Evolutionary conservation across 2,329 filamentous ascomycete species (phyloP).

Genomic region (Pochonia chlamydosporia): DNA sequence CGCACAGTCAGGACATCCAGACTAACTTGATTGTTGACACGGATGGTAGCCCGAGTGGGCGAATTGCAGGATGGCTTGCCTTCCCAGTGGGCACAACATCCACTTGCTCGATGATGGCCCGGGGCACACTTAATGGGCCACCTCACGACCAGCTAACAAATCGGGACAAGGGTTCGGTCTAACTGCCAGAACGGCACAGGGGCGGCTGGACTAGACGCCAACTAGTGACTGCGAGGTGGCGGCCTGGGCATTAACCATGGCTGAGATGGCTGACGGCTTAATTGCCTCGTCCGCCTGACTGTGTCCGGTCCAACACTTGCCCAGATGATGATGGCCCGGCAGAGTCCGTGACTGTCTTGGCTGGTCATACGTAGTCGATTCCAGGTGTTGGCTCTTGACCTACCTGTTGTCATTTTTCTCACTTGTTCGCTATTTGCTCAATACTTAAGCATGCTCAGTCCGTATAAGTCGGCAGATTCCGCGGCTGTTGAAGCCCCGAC

Average conservation of each 20-base stretch:
- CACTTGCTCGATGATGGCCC: background rate
- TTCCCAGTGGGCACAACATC: background rate
- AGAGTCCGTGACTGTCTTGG: too few relatives aligned
- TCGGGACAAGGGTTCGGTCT: constrained; percentile 9
- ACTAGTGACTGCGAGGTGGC: constrained; percentile 1
- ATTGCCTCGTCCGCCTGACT: background rate
- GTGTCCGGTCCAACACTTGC: too few relatives aligned
- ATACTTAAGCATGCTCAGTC: too few relatives aligned
- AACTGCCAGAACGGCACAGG: constrained; percentile 8
- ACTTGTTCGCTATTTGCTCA: too few relatives aligned
- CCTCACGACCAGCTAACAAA: background rate
- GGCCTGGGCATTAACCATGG: background rate
- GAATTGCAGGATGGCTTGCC: background rate
- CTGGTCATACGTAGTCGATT: too few relatives aligned
- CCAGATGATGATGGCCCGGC: too few relatives aligned
- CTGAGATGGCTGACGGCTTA: background rate
- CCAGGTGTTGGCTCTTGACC: too few relatives aligned
- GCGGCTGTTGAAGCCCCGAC: too few relatives aligned
- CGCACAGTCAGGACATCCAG: too few relatives aligned
- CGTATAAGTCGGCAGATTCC: too few relatives aligned
- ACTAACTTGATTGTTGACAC: too few relatives aligned
- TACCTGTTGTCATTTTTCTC: too few relatives aligned
- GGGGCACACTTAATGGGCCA: background rate
- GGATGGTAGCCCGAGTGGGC: background rate
- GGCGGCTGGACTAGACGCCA: background rate